Conservation (phyloP, 78 protist genomes). For the Acrasis kona region DNA sequence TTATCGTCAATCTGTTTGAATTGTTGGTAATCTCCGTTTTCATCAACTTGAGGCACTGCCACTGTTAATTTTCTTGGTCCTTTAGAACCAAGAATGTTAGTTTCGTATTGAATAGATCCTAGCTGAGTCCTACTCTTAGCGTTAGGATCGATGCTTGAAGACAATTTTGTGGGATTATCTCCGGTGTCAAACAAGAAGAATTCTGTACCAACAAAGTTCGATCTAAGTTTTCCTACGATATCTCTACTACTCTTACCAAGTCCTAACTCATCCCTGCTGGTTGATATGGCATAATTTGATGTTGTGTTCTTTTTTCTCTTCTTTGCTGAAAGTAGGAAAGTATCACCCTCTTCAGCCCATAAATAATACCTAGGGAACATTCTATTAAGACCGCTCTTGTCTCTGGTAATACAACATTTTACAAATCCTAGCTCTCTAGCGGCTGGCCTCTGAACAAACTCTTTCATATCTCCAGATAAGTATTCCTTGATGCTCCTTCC, state of each 20-base stretch:
- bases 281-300: slow-evolving; percentile 30
- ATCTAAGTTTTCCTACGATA: slow-evolving; percentile 16
- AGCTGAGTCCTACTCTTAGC: slow-evolving; percentile 33
- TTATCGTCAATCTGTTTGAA: slow-evolving; percentile 3
- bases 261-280: slow-evolving; percentile 27
- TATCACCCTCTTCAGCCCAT: slow-evolving; percentile 22
- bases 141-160: too few relatives aligned
- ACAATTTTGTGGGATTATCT: slow-evolving; percentile 1
- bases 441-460: too few relatives aligned
- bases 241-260: not conserved
- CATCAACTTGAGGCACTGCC: slow-evolving; percentile 14
- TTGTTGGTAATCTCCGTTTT: slow-evolving; percentile 8
- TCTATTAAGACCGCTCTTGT: slow-evolving; percentile 6
- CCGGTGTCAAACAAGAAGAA: slow-evolving; percentile 33
- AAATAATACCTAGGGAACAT: slow-evolving; percentile 27
- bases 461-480: too few relatives aligned
- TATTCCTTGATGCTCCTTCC: too few relatives aligned
- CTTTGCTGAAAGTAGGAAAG: slow-evolving; percentile 39
- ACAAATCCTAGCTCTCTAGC: slow-evolving; percentile 23
- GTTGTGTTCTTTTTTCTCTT: slow-evolving; percentile 27
- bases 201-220: slow-evolving; percentile 22
- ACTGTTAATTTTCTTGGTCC: slow-evolving; percentile 52
- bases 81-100: slow-evolving; percentile 34
- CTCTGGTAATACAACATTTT: slow-evolving; percentile 8
- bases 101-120: slow-evolving; percentile 19